phyloP scores from a whole-genome alignment of 2,329 filamentous ascomycete species.

The Ceratocystis variospora region DNA sequence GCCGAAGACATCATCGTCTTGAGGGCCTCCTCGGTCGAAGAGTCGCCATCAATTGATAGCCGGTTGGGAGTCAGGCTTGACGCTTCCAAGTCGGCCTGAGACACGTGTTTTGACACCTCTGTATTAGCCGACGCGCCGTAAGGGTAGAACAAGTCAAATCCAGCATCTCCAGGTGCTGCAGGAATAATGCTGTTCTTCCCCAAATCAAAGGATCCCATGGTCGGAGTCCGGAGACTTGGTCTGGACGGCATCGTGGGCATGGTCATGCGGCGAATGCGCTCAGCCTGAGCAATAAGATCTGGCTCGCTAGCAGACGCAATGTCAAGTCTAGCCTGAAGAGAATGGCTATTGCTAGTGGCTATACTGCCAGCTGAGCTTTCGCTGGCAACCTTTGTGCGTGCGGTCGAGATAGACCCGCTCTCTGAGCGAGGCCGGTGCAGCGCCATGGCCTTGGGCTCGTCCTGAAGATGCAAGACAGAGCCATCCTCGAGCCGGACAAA shows the following conservation, averaged over 20 bases:
- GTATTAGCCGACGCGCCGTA: not conserved
- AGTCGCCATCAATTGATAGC: not conserved
- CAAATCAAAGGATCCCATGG: not conserved
- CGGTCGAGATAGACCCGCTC: slow-evolving; percentile 29
- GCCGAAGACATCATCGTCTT: slow-evolving; percentile 1
- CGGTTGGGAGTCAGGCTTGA: not conserved
- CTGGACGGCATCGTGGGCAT: slow-evolving; percentile 30
- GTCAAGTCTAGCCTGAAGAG: not conserved
- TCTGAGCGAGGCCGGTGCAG: slow-evolving; percentile 27
- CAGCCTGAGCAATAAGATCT: slow-evolving; percentile 41
- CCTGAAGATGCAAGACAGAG: slow-evolving; percentile 29
- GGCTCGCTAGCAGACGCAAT: slow-evolving; percentile 38
- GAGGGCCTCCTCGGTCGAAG: not conserved
- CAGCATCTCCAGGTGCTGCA: not conserved
- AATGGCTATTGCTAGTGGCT: slow-evolving; percentile 20
- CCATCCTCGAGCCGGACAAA: slow-evolving; percentile 24
- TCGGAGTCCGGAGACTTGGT: not conserved
- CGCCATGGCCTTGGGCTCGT: slow-evolving; percentile 23
- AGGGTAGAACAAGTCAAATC: slow-evolving; percentile 10
- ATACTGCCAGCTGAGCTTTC: slow-evolving; percentile 24
- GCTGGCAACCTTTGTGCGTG: slow-evolving; percentile 2
- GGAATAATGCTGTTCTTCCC: slow-evolving; percentile 8
- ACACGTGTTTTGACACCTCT: not conserved
- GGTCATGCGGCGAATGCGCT: slow-evolving; percentile 44
- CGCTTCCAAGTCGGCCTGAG: not conserved